Base-by-base conservation (phyloP, 2,329 filamentous ascomycete species). In the Akanthomyces uredinophilus region DNA sequence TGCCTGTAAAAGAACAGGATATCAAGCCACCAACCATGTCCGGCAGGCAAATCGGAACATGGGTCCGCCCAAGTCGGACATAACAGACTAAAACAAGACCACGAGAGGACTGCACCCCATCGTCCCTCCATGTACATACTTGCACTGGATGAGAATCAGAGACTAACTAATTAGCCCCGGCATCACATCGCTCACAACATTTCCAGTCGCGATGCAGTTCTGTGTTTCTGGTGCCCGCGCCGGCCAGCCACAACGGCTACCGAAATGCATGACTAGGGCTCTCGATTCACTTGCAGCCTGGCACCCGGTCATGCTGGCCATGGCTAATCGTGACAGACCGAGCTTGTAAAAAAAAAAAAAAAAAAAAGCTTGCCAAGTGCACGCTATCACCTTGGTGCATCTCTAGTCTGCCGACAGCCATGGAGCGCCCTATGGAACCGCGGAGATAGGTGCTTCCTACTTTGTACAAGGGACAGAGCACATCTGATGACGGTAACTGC, bases 41-140 rank as follows among this genome's bases (percentile, higher is more conserved):
- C 54, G 54, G 54, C 54, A 57, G 54, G 54, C 54, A 57, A 57
- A 37, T 57, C 20, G 14, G 18, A 41, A 47, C 41, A 37, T 57
- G 27, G 54, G 41, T 5, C 16, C 29, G 18, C 54, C 29, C 14
- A 57, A 54, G 22, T 27, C 18, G 51, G 49, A 37, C 18, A 52
- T 16, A 5, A n/a, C 49, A 52, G n/a, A 18, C 49, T n/a, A 37
- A 18, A 41, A 22, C 35, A 41, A 29, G 11, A 14, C 22, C 14
- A 43, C 22, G 22, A 43, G 14, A 18, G 14, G 18, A 52, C n/a
- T 20, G 18, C 49, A 35, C 27, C 16, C 11, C 24, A 35, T 32
- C 11, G 20, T 18, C 35, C 13, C 22, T 54, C 35, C 37, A 43
- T 44, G 16, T 20, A n/a, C 37, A 44, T 27, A 27, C 29, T 16